phyloP scores from a whole-genome alignment of 495 filamentous ascomycete species.

The Talaromyces wortmannii region DNA sequence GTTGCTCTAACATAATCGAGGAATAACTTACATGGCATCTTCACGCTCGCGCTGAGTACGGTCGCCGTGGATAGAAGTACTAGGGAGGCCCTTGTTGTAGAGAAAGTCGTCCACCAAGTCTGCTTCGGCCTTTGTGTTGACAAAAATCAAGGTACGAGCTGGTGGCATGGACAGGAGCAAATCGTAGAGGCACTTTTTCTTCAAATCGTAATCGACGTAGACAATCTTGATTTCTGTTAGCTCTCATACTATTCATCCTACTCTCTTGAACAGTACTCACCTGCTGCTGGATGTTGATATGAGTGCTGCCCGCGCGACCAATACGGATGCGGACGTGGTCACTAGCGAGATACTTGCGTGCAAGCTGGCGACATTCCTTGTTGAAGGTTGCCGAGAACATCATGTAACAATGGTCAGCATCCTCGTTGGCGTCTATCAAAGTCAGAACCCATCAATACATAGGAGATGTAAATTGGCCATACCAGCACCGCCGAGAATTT shows the following conservation, averaged over 20 bases:
- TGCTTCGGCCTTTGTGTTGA: slow-evolving; percentile 67
- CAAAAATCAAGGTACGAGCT: slow-evolving; percentile 83
- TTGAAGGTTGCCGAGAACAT: slow-evolving; percentile 96
- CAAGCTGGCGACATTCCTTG: slow-evolving; percentile 65
- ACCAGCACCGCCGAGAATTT: slow-evolving; percentile 75
- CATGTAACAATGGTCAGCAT: slow-evolving; percentile 75
- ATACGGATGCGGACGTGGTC: slow-evolving; percentile 73
- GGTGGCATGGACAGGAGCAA: slow-evolving; percentile 61
- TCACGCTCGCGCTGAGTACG: slow-evolving; percentile 91
- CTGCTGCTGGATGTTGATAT: slow-evolving; percentile 70
- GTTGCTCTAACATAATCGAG: background rate
- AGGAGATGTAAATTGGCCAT: slow-evolving; percentile 10
- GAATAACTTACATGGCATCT: slow-evolving; percentile 66
- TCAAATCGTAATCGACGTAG: slow-evolving; percentile 51
- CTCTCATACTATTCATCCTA: background rate
- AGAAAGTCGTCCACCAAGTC: slow-evolving; percentile 85
- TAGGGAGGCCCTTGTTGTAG: slow-evolving; percentile 70
- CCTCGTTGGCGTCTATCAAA: slow-evolving; percentile 58
- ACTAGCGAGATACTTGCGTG: slow-evolving; percentile 61
- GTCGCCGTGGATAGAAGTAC: slow-evolving; percentile 78
- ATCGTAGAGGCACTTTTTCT: slow-evolving; percentile 66
- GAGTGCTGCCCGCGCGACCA: slow-evolving; percentile 75
- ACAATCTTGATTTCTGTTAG: slow-evolving; percentile 38
- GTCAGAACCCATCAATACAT: slow-evolving; percentile 10
- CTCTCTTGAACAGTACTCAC: slow-evolving; percentile 14